Conservation (phyloP, 1,284 basidiomycete species). For the Boletellus sp. region DNA sequence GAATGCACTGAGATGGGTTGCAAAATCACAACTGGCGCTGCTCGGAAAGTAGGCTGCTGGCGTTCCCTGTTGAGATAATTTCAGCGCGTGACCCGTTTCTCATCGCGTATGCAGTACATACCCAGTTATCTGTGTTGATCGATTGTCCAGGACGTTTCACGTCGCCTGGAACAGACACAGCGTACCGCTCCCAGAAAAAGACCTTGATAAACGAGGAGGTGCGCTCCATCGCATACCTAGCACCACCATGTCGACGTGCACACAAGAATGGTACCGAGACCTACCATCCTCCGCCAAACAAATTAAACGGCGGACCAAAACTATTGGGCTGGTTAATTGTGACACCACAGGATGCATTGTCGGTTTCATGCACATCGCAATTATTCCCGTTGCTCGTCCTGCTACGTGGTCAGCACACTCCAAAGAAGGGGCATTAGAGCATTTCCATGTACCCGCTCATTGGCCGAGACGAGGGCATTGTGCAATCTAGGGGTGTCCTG, state of each 20-base stretch:
- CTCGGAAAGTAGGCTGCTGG: conserved; percentile 27
- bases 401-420: conserved; percentile 1
- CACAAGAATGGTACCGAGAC: conserved; percentile 1
- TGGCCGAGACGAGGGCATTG: conserved; percentile 49
- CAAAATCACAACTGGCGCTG: conserved; percentile 15
- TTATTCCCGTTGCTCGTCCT: conserved; percentile 43
- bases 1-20: conserved; percentile 17
- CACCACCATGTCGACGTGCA: neutral
- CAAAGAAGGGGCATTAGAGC: neutral
- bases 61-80: conserved; percentile 9
- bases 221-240: conserved; percentile 31
- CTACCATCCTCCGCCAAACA: conserved; percentile 57
- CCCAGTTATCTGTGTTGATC: conserved; percentile 24
- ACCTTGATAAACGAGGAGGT: conserved; percentile 19
- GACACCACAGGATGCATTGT: conserved; percentile 68
- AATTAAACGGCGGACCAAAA: conserved; percentile 63
- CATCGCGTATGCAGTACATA: conserved; percentile 13
- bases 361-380: conserved; percentile 54
- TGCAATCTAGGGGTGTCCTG: conserved; percentile 43
- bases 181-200: conserved; percentile 24
- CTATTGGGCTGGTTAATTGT: conserved; percentile 41
- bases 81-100: neutral
- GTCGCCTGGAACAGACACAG: conserved; percentile 15
- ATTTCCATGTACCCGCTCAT: conserved; percentile 47
- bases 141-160: conserved; percentile 13